Base-by-base conservation (phyloP, 2,329 filamentous ascomycete species). In the Calonectria pauciramosa region DNA sequence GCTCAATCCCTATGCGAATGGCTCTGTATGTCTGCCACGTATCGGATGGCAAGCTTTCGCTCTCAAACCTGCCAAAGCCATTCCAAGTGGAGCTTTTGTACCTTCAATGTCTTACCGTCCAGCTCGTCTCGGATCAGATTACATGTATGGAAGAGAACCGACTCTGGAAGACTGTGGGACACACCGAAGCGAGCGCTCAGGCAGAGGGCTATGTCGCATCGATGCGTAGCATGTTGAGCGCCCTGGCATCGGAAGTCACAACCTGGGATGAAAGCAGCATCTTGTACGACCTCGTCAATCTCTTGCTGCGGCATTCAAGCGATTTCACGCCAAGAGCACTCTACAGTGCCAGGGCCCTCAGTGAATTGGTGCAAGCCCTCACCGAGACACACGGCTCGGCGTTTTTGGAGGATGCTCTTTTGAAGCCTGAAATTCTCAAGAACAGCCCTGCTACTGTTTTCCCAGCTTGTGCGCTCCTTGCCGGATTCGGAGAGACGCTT, bases 1-100 rank as follows among this genome's bases (percentile, higher is more conserved):
- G 93, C 38, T 95, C 95, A 2, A 88, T 94, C 69, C 92, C 95
- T 1, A 91, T 95, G 18, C 90, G 96, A 70, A 94, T 97, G 86
- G 92, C 93, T 1, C 88, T 93, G 64, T 98, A 96, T 82, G 90
- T 92, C 0, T 87, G 89, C 8, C 89, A 89, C 64, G 82, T 97
- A 0, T 82, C 96, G 0, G 80, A 83, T 0, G 82, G 84, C 4
- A 84, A 86, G 0, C 78, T 89, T 13, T 78, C 86, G 3, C 70
- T 89, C 0, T 78, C 85, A 0, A 78, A 83, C 0, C 75, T 91
- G 0, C 86, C 89, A 0, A 79, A 81, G 2, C 81, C 85, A 2
- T 84, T 86, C 26, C 87, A 88, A 67, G 83, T 88, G 11, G 89
- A 92, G 70, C 79, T 92, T 1, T 68, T 93, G 1, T 88, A 89